phyloP scores from a whole-genome alignment of 2,329 filamentous ascomycete species.

The Teratosphaeria viscida region DNA sequence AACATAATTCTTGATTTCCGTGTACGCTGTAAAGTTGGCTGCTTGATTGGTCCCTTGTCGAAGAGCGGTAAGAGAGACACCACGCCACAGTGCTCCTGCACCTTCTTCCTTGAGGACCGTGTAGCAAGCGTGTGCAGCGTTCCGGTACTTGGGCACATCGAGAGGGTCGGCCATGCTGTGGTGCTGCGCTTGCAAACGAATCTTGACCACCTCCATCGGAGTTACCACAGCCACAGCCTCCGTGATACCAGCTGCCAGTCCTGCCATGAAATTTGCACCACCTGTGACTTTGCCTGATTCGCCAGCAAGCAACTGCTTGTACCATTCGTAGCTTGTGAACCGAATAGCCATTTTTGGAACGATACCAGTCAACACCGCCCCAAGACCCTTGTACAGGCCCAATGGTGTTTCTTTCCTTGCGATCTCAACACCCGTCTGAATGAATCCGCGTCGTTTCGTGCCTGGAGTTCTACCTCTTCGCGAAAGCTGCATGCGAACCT shows the following conservation, averaged over 20 bases:
- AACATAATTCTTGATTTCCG: conserved; percentile 75
- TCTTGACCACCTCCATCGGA: conserved; percentile 99
- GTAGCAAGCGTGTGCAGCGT: conserved; percentile 72
- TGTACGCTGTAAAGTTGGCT: conserved; percentile 97
- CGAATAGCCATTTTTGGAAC: conserved; percentile 99
- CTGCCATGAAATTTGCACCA: conserved; percentile 65
- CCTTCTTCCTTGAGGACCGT: conserved; percentile 92
- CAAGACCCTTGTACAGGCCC: conserved; percentile 95
- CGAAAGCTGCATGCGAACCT: conserved; percentile 98
- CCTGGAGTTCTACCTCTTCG: conserved; percentile 72
- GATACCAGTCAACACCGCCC: conserved; percentile 90
- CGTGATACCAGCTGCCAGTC: conserved; percentile 84
- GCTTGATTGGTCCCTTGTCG: conserved; percentile 96
- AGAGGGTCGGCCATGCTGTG: conserved; percentile 96
- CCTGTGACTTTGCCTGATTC: conserved; percentile 57
- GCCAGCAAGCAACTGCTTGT: conserved; percentile 74
- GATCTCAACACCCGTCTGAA: conserved; percentile 77
- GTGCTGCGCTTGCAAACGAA: conserved; percentile 93
- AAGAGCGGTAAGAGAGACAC: conserved; percentile 84
- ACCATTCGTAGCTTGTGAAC: conserved; percentile 93
- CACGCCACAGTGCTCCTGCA: conserved; percentile 75
- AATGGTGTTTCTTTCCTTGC: conserved; percentile 82
- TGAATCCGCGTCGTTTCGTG: conserved; percentile 72
- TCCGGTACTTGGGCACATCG: conserved; percentile 93
- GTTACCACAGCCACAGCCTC: conserved; percentile 95